Percentiles rank a stretch among this genome's conserved stretches.
These are phyloP conservation scores for Dryadomyces quercus-mongolicae DNA, from an alignment of 2,329 filamentous ascomycete genomes.

Conservation along the genomic window DNA sequence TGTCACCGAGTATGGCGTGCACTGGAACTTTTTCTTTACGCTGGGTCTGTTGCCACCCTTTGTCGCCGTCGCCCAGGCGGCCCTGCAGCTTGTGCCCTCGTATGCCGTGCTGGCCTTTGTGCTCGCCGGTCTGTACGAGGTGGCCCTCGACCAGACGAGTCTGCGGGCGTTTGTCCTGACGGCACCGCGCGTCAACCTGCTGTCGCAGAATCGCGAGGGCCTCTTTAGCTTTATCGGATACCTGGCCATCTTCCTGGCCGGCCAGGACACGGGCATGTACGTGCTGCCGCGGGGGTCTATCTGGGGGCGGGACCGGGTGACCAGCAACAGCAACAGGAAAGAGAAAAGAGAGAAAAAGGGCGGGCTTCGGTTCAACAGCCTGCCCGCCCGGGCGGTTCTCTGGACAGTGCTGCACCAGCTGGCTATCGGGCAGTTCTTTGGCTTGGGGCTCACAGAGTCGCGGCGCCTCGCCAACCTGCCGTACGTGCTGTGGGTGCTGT, in stretches of 20 bases:
- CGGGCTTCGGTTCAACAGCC: conserved; percentile 26
- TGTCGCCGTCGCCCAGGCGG: conserved; percentile 67
- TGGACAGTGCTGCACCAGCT: conserved; percentile 64
- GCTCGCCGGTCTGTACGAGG: conserved; percentile 59
- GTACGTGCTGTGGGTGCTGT: conserved; percentile 85
- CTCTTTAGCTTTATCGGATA: conserved; percentile 94
- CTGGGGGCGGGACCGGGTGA: conserved; percentile 23
- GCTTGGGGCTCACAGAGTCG: conserved; percentile 66
- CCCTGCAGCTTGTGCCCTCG: conserved; percentile 58
- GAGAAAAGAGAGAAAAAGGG: not conserved
- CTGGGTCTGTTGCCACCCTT: conserved; percentile 81
- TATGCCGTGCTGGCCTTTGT: conserved; percentile 64
- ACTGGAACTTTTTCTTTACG: conserved; percentile 99
- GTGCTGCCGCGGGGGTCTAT: conserved; percentile 52
- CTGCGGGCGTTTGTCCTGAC: conserved; percentile 75
- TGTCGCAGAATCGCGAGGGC: conserved; percentile 89
- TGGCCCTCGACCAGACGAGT: conserved; percentile 61
- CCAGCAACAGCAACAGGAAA: too few species aligned
- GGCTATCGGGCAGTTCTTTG: conserved; percentile 53
- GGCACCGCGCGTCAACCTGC: conserved; percentile 62
- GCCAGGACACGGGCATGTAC: conserved; percentile 70
- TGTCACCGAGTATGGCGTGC: conserved; percentile 92
- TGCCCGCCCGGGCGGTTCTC: conserved; percentile 50
- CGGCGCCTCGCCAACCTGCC: conserved; percentile 85
- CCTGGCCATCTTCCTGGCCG: conserved; percentile 84